Evolutionary conservation across 768 basidiomycete species (phyloP), one percentile per base, ranked within the genome.

Genomic region (Ramaria rubella): DNA sequence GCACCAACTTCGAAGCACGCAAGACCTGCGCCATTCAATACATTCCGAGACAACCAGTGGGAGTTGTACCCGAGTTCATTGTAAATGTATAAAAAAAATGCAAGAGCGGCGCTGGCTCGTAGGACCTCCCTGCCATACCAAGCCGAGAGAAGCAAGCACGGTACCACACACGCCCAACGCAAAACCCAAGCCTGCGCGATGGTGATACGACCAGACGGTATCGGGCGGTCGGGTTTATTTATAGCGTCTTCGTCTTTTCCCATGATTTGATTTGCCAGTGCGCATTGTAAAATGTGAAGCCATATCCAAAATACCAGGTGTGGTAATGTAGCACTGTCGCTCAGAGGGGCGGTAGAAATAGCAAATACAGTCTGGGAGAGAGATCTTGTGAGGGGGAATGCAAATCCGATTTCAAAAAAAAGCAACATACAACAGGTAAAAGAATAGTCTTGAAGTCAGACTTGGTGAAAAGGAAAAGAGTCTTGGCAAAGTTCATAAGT

Each of bases 391-490:
- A n/a, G n/a, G n/a, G n/a, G n/a, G n/a, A n/a, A n/a, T n/a, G n/a
- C n/a, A n/a, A n/a, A n/a, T n/a, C n/a, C n/a, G n/a, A n/a, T n/a
- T n/a, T n/a, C n/a, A n/a, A n/a, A n/a, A n/a, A n/a, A n/a, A n/a
- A n/a, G n/a, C n/a, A n/a, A 42, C 76, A 58, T 58, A 79, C 79
- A 56, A 78, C 72, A 1, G 79, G 79, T 30, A 80, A 63, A 3
- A 80, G 53, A 3, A 72, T 75, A 0, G 77, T 78, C 54, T 74
- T 68, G 59, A 77, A 69, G 59, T 80, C 79, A 14, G 76, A 73
- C 59, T 73, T 72, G 23, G 70, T 74, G 46, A 56, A 56, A 11
- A 56, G 24, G 24, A 46, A 56, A 17, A 56, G 55, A n/a, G 55
- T 56, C 31, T 56, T 56, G 27, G 48, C 31, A 42, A 42, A 19